Evolutionary conservation across 1,139 yeast genomes (phyloP).

Genomic region (Sugiyamaella pinicola): DNA sequence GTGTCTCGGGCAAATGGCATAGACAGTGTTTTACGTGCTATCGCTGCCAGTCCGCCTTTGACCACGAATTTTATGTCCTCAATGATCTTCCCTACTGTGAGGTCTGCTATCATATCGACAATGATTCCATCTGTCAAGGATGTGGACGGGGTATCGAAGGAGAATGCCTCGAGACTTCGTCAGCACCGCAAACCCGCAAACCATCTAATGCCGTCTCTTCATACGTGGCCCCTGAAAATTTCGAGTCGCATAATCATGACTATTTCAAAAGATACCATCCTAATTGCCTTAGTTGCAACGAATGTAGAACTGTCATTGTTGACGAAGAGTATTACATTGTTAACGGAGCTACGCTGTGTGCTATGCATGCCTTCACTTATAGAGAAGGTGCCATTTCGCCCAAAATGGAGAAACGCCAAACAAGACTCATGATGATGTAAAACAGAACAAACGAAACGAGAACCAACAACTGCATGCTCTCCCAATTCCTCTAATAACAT

Average conservation of each 20-base stretch:
- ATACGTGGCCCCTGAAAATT: neutral
- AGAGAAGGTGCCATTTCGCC: constrained; percentile 27
- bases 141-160: constrained; percentile 88
- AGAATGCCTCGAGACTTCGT: constrained; percentile 67
- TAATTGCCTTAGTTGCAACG: constrained; percentile 40
- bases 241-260: constrained; percentile 23
- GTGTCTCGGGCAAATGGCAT: constrained; percentile 94
- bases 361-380: constrained; percentile 38
- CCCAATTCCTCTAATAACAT: neutral
- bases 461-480: neutral
- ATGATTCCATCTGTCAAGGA: constrained; percentile 69
- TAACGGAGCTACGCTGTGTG: constrained; percentile 39
- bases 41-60: constrained; percentile 51
- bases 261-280: constrained; percentile 38
- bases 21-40: constrained; percentile 77
- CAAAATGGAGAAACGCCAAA: constrained; percentile 39
- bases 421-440: constrained; percentile 40
- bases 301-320: constrained; percentile 37
- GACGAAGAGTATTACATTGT: constrained; percentile 39
- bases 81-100: constrained; percentile 80
- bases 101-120: constrained; percentile 72
- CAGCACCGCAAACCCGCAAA: constrained; percentile 22
- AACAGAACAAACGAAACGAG: neutral
- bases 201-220: constrained; percentile 14
- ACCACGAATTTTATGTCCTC: constrained; percentile 69